Percentiles rank a stretch among this genome's conserved stretches.
Evolutionary conservation across 768 basidiomycete species (phyloP).

Genomic region (Suillus tomentosus): DNA sequence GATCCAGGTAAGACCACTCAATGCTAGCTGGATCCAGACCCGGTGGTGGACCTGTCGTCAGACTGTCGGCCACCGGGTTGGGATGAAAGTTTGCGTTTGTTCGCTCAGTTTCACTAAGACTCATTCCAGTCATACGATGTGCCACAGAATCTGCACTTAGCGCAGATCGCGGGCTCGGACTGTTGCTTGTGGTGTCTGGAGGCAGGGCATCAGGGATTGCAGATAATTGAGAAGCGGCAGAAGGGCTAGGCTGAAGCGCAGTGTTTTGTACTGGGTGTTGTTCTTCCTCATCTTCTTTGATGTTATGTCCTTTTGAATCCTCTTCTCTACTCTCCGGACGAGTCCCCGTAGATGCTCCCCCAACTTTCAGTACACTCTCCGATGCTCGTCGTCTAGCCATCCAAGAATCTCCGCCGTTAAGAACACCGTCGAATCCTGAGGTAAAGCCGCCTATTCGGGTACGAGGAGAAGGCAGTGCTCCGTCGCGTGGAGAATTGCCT

Average conservation of each 20-base stretch:
- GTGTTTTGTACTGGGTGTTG: constrained; percentile 8
- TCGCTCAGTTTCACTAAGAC: constrained; percentile 17
- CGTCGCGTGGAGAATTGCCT: constrained; percentile 53
- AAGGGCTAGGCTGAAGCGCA: constrained; percentile 15
- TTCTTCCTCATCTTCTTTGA: constrained; percentile 62
- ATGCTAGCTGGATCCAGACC: constrained; percentile 60
- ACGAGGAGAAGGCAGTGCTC: constrained; percentile 62
- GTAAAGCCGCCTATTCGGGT: constrained; percentile 55
- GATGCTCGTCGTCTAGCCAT: constrained; percentile 61
- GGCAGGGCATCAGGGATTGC: constrained; percentile 15
- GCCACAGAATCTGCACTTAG: constrained; percentile 13
- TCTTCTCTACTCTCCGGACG: constrained; percentile 43
- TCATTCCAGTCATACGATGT: constrained; percentile 20
- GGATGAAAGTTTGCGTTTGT: constrained; percentile 13
- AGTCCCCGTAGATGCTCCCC: constrained; percentile 30
- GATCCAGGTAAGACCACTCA: constrained; percentile 93
- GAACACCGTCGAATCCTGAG: constrained; percentile 72
- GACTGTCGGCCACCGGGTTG: constrained; percentile 16
- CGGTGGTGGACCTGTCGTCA: constrained; percentile 42
- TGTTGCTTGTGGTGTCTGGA: constrained; percentile 7
- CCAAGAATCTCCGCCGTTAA: constrained; percentile 71
- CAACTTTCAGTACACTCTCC: constrained; percentile 51
- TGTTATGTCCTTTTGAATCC: constrained; percentile 46
- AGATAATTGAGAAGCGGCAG: constrained; percentile 15
- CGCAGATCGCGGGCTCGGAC: constrained; percentile 4